These are phyloP conservation scores for Neurospora tetrasperma DNA, from an alignment of 495 filamentous ascomycete genomes.

Conservation along the genomic window DNA sequence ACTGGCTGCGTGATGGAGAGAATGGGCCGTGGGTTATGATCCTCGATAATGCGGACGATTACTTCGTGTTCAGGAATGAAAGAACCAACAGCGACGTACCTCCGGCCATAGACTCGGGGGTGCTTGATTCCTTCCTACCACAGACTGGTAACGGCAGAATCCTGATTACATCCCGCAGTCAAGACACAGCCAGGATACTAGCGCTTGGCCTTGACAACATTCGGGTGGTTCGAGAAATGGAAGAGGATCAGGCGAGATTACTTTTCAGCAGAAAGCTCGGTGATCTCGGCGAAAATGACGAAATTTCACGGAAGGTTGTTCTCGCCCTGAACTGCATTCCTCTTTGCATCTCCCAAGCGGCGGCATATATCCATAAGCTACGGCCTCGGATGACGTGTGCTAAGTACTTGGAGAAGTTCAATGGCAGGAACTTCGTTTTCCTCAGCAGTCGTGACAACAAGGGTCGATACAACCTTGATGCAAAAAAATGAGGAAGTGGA, in stretches of 20 bases:
- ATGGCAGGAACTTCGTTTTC: background rate
- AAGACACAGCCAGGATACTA: background rate
- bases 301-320: slow-evolving; percentile 13
- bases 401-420: background rate
- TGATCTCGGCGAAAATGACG: background rate
- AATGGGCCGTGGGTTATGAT: slow-evolving; percentile 32
- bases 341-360: slow-evolving; percentile 37
- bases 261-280: background rate
- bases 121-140: background rate
- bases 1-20: slow-evolving; percentile 8
- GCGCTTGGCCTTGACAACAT: background rate
- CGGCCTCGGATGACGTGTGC: slow-evolving; percentile 1
- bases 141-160: background rate
- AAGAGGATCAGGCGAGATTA: background rate
- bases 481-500: background rate
- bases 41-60: slow-evolving; percentile 32
- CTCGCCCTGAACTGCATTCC: slow-evolving; percentile 31
- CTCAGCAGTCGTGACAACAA: background rate
- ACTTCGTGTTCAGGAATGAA: slow-evolving; percentile 12
- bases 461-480: background rate
- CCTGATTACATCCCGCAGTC: background rate
- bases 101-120: slow-evolving; percentile 1
- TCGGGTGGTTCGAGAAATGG: background rate
- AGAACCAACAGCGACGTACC: background rate
- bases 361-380: slow-evolving; percentile 26